These are phyloP conservation scores for Cryptosporidium andersoni DNA, from an alignment of 169 alveolate genomes.

Conservation along the genomic window DNA sequence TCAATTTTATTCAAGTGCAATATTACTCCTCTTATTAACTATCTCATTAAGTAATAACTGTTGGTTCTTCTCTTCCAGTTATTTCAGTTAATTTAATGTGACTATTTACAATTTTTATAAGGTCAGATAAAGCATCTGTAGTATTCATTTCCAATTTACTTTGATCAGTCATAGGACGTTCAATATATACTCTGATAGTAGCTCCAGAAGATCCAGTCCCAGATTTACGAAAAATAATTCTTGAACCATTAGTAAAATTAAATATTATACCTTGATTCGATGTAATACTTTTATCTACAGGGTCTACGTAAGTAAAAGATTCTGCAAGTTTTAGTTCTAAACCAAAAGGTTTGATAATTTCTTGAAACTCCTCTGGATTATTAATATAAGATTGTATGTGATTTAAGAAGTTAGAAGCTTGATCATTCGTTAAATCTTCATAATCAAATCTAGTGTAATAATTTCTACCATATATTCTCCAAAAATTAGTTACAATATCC, in stretches of 20 bases:
- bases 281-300: slow-evolving; percentile 90
- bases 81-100: background rate
- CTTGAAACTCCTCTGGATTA: background rate
- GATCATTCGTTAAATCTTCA: slow-evolving; percentile 84
- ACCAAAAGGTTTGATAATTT: slow-evolving; percentile 11
- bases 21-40: background rate
- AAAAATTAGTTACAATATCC: slow-evolving; percentile 87
- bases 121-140: slow-evolving; percentile 19
- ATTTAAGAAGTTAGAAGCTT: slow-evolving; percentile 84
- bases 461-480: slow-evolving; percentile 91
- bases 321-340: slow-evolving; percentile 76
- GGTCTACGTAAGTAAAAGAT: slow-evolving; percentile 87
- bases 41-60: slow-evolving; percentile 45
- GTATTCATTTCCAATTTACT: slow-evolving; percentile 20
- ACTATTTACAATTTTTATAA: slow-evolving; percentile 28
- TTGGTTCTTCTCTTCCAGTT: slow-evolving; percentile 60
- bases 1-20: too few relatives aligned
- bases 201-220: slow-evolving; percentile 93
- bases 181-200: slow-evolving; percentile 92
- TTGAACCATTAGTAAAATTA: slow-evolving; percentile 85
- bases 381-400: slow-evolving; percentile 72
- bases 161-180: slow-evolving; percentile 78
- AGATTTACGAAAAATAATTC: slow-evolving; percentile 87
- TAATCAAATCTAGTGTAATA: slow-evolving; percentile 90
- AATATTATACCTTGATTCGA: slow-evolving; percentile 90